phyloP scores from a whole-genome alignment of 2,329 filamentous ascomycete genomes.

The Exophiala sp. region DNA sequence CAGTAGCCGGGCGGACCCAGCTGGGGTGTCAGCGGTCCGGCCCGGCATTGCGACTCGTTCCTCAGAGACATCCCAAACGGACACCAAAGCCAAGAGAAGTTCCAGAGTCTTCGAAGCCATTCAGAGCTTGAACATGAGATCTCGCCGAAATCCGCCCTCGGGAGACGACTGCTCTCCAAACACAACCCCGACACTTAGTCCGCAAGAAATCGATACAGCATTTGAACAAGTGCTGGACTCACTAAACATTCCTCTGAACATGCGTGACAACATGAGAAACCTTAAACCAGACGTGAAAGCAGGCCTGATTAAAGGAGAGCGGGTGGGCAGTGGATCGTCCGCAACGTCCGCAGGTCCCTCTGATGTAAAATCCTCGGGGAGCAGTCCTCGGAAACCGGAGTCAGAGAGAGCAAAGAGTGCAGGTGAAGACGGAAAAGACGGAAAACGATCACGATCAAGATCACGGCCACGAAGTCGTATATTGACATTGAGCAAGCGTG shows the following conservation, averaged over 20 bases:
- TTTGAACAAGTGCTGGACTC: constrained; percentile 58
- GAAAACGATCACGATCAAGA: constrained; percentile 41
- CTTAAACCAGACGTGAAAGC: constrained; percentile 86
- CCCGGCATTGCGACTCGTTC: constrained; percentile 9
- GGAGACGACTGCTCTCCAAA: constrained; percentile 1
- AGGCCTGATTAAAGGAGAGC: constrained; percentile 88
- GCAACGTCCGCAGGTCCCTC: constrained; percentile 40
- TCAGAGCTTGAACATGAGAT: constrained; percentile 25
- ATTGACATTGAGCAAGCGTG: constrained; percentile 65
- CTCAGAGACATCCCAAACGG: constrained; percentile 15
- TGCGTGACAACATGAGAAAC: constrained; percentile 89
- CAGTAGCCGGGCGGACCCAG: constrained; percentile 15
- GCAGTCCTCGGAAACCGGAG: constrained; percentile 36
- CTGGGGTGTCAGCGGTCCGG: constrained; percentile 4
- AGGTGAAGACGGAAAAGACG: constrained; percentile 39
- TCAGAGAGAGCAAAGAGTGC: constrained; percentile 39
- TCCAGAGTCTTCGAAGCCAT: constrained; percentile 28
- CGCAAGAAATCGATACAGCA: constrained; percentile 27
- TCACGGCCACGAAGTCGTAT: constrained; percentile 62
- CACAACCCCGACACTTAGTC: constrained; percentile 16
- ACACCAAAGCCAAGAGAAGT: constrained; percentile 22
- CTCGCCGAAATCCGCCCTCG: constrained; percentile 9
- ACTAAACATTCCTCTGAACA: constrained; percentile 87
- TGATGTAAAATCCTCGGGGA: constrained; percentile 32
- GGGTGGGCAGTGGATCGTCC: constrained; percentile 57